phyloP scores from a whole-genome alignment of 495 filamentous ascomycete genomes.

The Cladorrhinum samala region DNA sequence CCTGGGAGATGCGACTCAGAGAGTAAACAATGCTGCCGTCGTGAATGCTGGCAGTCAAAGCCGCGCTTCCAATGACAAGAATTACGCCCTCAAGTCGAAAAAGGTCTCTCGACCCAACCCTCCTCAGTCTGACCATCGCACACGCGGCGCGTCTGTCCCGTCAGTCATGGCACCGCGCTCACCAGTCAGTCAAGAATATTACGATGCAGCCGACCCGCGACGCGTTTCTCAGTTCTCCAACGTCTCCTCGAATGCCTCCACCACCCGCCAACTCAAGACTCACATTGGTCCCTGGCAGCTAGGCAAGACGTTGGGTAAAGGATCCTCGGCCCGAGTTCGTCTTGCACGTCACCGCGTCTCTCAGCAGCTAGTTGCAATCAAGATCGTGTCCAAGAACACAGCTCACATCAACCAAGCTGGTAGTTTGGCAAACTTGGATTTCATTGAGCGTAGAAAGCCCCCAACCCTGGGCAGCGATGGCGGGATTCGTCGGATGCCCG shows the following conservation, averaged over 20 bases:
- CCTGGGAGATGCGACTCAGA: conserved; percentile 42
- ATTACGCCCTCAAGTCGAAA: conserved; percentile 15
- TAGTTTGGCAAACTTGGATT: conserved; percentile 69
- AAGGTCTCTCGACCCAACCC: neutral
- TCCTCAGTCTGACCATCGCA: conserved; percentile 2
- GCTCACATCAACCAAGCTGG: conserved; percentile 65
- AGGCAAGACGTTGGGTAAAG: conserved; percentile 77
- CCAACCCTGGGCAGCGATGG: conserved; percentile 35
- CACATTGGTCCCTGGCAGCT: conserved; percentile 86
- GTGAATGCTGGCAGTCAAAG: conserved; percentile 12
- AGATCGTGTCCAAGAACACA: conserved; percentile 79
- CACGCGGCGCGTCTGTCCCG: neutral
- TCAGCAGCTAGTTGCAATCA: conserved; percentile 76
- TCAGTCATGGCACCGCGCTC: conserved; percentile 5
- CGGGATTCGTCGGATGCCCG: conserved; percentile 64
- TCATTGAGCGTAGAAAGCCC: conserved; percentile 35
- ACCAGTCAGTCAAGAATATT: conserved; percentile 37
- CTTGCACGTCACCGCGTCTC: conserved; percentile 70
- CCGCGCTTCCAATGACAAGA: conserved; percentile 9
- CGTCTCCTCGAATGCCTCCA: conserved; percentile 50
- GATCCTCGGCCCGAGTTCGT: conserved; percentile 77
- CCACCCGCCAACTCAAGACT: conserved; percentile 55
- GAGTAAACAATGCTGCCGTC: conserved; percentile 36
- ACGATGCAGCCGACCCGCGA: conserved; percentile 42
- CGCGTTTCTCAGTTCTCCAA: conserved; percentile 70